Base-by-base conservation (phyloP, 2,329 filamentous ascomycete species). In the Alternaria sp. region DNA sequence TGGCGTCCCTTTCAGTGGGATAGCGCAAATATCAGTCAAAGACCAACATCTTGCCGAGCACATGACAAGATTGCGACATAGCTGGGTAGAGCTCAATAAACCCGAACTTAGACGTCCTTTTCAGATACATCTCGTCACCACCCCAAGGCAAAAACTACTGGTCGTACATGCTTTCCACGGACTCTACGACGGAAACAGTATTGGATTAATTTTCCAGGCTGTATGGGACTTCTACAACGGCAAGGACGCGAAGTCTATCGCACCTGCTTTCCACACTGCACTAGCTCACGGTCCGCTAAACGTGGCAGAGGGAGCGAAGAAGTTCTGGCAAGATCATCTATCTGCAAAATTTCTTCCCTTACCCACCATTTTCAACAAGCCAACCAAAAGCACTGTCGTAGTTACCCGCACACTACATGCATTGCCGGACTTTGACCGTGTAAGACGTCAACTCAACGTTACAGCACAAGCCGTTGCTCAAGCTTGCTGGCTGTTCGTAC, bases 131-230 rank as follows among this genome's bases (percentile, higher is more conserved):
- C 54, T 83, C 0, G 59, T 86, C 5, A 67, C 64, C 26, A 70
- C 71, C 9, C 61, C 72, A 5, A 54, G 61, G 1, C 63, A 62
- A 13, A 70, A 68, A 6, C 62, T 82, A 0, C 76, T 96, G 31
- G 77, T 82, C 2, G 69, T 96, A 2, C 84, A 90, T 44, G 88
- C 96, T 0, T 96, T 97, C 77, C 93, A 97, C 72, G 92, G 86
- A 0, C 76, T 97, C 0, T 97, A 97, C 67, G 93, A 97, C 75
- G 93, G 92, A 2, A 89, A 85, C 63, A 94, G 92, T 60, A 84
- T 96, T 37, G 82, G 84, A 2, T 74, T 92, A 24, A 82, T 96
- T 37, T 81, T 96, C 21, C 73, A 84, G 3, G 77, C 82, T 21
- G 80, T 96, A 3, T 77, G 80, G 28, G 68, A 78, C 3, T 78